These are phyloP conservation scores for Calonectria hongkongensis DNA, from an alignment of 2,329 filamentous ascomycete genomes.

Conservation along the genomic window DNA sequence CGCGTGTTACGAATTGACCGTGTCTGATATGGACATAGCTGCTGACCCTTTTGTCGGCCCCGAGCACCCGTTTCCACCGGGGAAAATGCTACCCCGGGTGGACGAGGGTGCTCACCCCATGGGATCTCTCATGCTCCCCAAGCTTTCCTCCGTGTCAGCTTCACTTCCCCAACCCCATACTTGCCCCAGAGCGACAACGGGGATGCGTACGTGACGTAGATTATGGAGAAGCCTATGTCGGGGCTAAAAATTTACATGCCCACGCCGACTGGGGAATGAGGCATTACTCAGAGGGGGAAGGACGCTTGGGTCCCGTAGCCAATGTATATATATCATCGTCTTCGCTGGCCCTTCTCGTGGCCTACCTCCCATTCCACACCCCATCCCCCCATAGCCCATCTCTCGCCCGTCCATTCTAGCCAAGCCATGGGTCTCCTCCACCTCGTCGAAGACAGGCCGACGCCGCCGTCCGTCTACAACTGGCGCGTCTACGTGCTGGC, in stretches of 20 bases:
- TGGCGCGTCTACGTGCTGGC: slow-evolving; percentile 59
- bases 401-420: background rate
- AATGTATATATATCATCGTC: slow-evolving; percentile 10
- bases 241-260: slow-evolving; percentile 31
- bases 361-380: slow-evolving; percentile 2
- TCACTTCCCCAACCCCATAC: slow-evolving; percentile 31
- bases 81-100: slow-evolving; percentile 36
- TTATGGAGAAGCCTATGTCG: slow-evolving; percentile 35
- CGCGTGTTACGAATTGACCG: slow-evolving; percentile 19
- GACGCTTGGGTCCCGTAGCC: slow-evolving; percentile 1
- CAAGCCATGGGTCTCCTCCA: slow-evolving; percentile 56
- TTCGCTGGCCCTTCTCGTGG: background rate
- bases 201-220: slow-evolving; percentile 28
- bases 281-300: slow-evolving; percentile 24
- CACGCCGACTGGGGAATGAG: slow-evolving; percentile 39
- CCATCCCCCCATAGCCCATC: background rate
- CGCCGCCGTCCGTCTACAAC: slow-evolving; percentile 62
- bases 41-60: slow-evolving; percentile 15
- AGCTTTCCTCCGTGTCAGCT: slow-evolving; percentile 24
- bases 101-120: slow-evolving; percentile 28
- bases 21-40: background rate
- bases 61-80: slow-evolving; percentile 17
- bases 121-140: slow-evolving; percentile 29
- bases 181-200: slow-evolving; percentile 24
- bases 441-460: slow-evolving; percentile 60